Base-by-base conservation (phyloP, 1,284 basidiomycete species). In the Trametes versicolor region DNA sequence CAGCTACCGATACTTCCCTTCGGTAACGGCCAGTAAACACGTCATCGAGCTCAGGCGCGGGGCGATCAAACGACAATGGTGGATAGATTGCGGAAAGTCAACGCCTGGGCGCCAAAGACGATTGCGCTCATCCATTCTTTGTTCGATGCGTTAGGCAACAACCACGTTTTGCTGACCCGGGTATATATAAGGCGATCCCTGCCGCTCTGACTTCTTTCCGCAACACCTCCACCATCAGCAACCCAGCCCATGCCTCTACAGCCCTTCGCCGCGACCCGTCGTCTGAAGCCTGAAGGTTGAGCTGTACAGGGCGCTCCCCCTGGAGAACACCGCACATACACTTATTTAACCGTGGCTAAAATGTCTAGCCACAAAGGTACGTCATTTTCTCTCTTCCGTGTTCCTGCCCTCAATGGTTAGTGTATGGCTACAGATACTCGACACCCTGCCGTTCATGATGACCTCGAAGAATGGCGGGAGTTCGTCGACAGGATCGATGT, bases 401-500 rank as follows among this genome's bases (percentile, higher is more conserved):
- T 12, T 39, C 8, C 37, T 12, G 15, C 15, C 10, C 37, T 10
- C 5, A 39, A 4, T 17, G 4, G 13, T 39, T 39, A 8, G 12
- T 6, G 37, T 6, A 39, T 39, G 37, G 37, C 37, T 17, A 10
- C 37, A 39, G 37, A 39, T 39, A 39, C 37, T 39, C 10, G 10
- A 39, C 37, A 12, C 19, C 6, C 19, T 19, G 41, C 41, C 3
- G 19, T 19, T 7, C 19, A 7, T 17, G 41, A 43, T n/a, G 41
- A 43, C 8, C 41, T 43, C 17, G 8, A 43, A 5, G 21, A 48
- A 25, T 48, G 48, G 25, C 25, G 48, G 13, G 25, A 25, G 10
- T 8, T 49, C 45, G 23, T 49, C 19, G 48, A 49, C 48, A 49
- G 48, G 7, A 49, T 49, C 25, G 48, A 49, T 17, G 25, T 49